Evolutionary conservation across 2,329 filamentous ascomycete species (phyloP).

Genomic region (Neocucurbitaria cava): DNA sequence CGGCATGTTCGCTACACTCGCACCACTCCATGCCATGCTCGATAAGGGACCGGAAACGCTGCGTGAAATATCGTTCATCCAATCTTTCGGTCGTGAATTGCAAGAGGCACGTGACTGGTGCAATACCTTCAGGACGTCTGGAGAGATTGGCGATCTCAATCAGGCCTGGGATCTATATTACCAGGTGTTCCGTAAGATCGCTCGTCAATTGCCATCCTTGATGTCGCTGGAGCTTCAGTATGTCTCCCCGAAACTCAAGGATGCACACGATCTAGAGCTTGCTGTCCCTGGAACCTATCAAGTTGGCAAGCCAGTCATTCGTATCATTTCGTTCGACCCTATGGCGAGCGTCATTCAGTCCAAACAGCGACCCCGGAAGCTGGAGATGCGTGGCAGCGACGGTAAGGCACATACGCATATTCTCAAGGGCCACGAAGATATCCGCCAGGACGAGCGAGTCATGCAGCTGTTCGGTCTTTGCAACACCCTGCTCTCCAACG

Average conservation of each 20-base stretch:
- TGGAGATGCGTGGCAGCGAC: conserved; percentile 88
- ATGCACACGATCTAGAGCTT: conserved; percentile 83
- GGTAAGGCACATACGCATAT: conserved; percentile 86
- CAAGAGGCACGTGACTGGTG: conserved; percentile 97
- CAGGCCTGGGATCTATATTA: conserved; percentile 99
- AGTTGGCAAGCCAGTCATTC: conserved; percentile 78
- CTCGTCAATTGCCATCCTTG: conserved; percentile 88
- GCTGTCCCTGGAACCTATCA: conserved; percentile 96
- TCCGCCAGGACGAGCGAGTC: conserved; percentile 96
- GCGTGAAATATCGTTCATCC: conserved; percentile 94
- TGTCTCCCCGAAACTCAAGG: conserved; percentile 91
- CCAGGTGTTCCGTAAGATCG: conserved; percentile 95
- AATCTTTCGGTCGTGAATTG: conserved; percentile 94
- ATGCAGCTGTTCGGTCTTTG: conserved; percentile 99
- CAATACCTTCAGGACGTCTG: conserved; percentile 85
- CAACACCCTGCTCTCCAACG: conserved; percentile 92
- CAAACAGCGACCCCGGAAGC: conserved; percentile 92
- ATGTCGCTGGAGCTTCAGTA: conserved; percentile 94
- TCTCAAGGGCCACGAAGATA: conserved; percentile 99
- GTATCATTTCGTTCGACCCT: conserved; percentile 87
- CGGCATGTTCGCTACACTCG: conserved; percentile 92
- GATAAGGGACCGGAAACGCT: conserved; percentile 91
- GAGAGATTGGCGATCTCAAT: conserved; percentile 92
- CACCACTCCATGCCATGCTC: conserved; percentile 88
- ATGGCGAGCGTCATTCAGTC: conserved; percentile 93